Conservation (phyloP, 2,329 filamentous ascomycete genomes). For the Chaetomiaceae sp. region DNA sequence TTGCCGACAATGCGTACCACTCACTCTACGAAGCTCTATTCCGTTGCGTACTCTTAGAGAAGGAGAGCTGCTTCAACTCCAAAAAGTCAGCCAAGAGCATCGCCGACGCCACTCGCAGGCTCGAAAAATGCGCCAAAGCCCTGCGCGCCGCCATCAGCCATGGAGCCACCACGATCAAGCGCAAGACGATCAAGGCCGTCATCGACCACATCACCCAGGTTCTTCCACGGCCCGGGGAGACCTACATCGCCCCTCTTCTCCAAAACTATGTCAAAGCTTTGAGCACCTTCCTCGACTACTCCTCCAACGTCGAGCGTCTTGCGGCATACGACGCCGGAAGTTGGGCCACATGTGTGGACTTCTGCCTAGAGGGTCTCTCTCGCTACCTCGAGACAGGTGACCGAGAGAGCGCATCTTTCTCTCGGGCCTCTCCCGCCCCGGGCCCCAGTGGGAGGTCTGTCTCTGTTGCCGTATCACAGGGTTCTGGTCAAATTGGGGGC, state of each 20-base stretch:
- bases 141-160: slow-evolving; percentile 68
- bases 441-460: slow-evolving; percentile 33
- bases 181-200: slow-evolving; percentile 73
- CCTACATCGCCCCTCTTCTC: slow-evolving; percentile 64
- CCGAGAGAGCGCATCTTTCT: slow-evolving; percentile 31
- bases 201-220: slow-evolving; percentile 78
- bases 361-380: slow-evolving; percentile 63
- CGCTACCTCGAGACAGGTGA: slow-evolving; percentile 44
- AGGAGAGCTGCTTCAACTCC: slow-evolving; percentile 55
- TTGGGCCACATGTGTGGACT: slow-evolving; percentile 67
- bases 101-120: slow-evolving; percentile 49
- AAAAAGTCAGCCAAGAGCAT: slow-evolving; percentile 33
- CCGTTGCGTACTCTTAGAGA: slow-evolving; percentile 62
- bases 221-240: slow-evolving; percentile 57
- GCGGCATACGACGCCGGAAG: slow-evolving; percentile 49
- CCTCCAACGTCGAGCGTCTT: slow-evolving; percentile 77
- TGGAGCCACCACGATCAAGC: slow-evolving; percentile 62
- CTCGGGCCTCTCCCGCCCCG: slow-evolving; percentile 46
- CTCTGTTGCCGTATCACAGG: slow-evolving; percentile 24
- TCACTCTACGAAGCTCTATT: slow-evolving; percentile 79
- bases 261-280: slow-evolving; percentile 77
- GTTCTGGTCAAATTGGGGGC: slow-evolving; percentile 29
- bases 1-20: slow-evolving; percentile 77
- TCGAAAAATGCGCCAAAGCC: slow-evolving; percentile 66
- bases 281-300: slow-evolving; percentile 63